These are phyloP conservation scores for Aureobasidium zeae DNA, from an alignment of 2,329 filamentous ascomycete species.

Conservation along the genomic window DNA sequence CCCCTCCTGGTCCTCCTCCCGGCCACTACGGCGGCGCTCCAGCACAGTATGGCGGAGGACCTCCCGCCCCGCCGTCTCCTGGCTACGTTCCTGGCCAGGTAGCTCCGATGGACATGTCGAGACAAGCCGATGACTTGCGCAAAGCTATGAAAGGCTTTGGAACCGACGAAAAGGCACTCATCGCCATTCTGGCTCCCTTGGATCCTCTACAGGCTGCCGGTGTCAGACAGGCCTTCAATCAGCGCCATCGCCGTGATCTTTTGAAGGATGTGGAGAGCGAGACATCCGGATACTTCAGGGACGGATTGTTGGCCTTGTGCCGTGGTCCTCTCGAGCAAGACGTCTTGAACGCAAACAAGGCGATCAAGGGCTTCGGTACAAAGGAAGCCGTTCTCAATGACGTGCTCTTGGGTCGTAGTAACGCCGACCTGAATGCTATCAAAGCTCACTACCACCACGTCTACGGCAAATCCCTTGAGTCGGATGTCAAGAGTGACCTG, in stretches of 20 bases:
- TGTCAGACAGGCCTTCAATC: constrained; percentile 57
- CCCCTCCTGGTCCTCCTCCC: constrained; percentile 16
- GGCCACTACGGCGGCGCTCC: constrained; percentile 26
- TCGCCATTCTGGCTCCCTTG: constrained; percentile 58
- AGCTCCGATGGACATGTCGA: constrained; percentile 55
- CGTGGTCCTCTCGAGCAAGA: constrained; percentile 74
- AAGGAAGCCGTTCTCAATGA: constrained; percentile 83
- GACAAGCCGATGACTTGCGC: constrained; percentile 62
- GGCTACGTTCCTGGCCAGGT: constrained; percentile 67
- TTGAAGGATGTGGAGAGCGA: constrained; percentile 69
- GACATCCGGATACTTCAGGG: constrained; percentile 61
- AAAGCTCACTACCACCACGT: constrained; percentile 64
- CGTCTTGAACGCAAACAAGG: constrained; percentile 57
- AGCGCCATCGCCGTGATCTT: constrained; percentile 57
- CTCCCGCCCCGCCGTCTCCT: constrained; percentile 56
- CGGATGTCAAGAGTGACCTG: constrained; percentile 66
- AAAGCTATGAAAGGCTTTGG: constrained; percentile 90
- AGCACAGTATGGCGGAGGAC: constrained; percentile 24
- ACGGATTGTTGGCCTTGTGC: constrained; percentile 63
- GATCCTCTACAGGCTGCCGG: constrained; percentile 69
- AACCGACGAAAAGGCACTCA: constrained; percentile 72
- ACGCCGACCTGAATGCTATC: constrained; percentile 82
- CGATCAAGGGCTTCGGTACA: constrained; percentile 72
- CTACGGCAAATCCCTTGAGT: constrained; percentile 58
- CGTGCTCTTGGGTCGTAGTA: constrained; percentile 69